Evolutionary conservation across 441 rosid species (phyloP).

Genomic region (Gossypium lobatum): DNA sequence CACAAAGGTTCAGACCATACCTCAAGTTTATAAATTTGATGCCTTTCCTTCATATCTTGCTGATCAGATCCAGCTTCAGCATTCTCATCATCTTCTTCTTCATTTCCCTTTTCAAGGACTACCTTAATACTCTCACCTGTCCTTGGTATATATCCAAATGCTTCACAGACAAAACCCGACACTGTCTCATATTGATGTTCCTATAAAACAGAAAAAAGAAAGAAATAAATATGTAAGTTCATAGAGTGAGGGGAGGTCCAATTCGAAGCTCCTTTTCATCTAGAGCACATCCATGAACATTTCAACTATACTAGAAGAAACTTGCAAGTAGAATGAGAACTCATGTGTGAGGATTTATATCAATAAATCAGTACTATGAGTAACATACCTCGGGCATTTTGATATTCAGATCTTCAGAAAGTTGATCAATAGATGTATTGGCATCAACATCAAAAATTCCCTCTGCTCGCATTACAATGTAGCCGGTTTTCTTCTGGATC

Average conservation of each 20-base stretch:
- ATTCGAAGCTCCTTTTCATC: background rate
- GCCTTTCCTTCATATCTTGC: constrained; percentile 61
- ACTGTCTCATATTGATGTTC: constrained; percentile 98
- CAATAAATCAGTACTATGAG: background rate
- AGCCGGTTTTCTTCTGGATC: constrained; percentile 97
- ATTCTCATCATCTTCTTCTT: constrained; percentile 59
- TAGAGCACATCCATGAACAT: background rate
- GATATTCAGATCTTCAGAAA: constrained; percentile 85
- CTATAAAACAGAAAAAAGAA: constrained; percentile 32
- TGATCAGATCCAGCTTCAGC: constrained; percentile 60
- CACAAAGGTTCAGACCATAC: constrained; percentile 29
- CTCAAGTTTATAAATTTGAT: constrained; percentile 82
- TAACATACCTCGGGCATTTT: constrained; percentile 89
- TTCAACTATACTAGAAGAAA: background rate
- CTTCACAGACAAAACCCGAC: constrained; percentile 93
- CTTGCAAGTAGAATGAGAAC: background rate
- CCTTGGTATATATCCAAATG: constrained; percentile 96
- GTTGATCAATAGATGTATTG: constrained; percentile 93
- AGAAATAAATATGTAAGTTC: background rate
- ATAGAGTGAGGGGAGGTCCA: background rate
- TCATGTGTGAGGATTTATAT: background rate
- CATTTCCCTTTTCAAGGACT: constrained; percentile 70
- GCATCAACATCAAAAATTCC: constrained; percentile 96
- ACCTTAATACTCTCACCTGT: constrained; percentile 87
- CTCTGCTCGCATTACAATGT: constrained; percentile 93